Evolutionary conservation across 306 rosid species (phyloP).

Genomic region (Castanopsis chinensis): DNA sequence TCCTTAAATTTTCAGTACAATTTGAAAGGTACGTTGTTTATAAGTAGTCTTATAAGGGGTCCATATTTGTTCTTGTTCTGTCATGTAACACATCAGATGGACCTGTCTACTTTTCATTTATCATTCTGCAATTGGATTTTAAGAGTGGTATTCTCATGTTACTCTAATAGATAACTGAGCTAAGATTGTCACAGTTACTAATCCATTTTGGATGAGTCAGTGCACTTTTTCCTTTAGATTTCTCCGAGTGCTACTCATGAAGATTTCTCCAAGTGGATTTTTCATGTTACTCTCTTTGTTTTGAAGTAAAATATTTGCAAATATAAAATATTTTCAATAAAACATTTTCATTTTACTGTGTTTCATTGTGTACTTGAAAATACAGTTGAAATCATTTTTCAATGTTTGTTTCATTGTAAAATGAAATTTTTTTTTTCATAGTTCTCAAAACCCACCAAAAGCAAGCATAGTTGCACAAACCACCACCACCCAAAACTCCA

Average conservation of each 20-base stretch:
- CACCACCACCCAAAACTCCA: too few relatives aligned
- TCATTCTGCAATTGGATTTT: background rate
- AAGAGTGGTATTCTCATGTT: background rate
- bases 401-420: too few relatives aligned
- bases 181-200: background rate
- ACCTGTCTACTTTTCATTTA: background rate
- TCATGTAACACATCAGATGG: background rate
- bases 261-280: too few relatives aligned
- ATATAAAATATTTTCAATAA: too few relatives aligned
- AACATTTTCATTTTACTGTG: too few relatives aligned
- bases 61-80: background rate
- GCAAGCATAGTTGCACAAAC: too few relatives aligned
- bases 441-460: too few relatives aligned
- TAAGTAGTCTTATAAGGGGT: background rate
- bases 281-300: too few relatives aligned
- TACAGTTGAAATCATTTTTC: too few relatives aligned
- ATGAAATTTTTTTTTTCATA: too few relatives aligned
- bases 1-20: background rate
- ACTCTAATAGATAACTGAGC: background rate
- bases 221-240: background rate
- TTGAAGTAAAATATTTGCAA: too few relatives aligned
- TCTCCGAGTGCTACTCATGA: background rate
- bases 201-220: background rate
- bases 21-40: background rate
- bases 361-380: too few relatives aligned